Evolutionary conservation across 306 rosid genomes (phyloP).

Genomic region (Ochetophila trinervis): DNA sequence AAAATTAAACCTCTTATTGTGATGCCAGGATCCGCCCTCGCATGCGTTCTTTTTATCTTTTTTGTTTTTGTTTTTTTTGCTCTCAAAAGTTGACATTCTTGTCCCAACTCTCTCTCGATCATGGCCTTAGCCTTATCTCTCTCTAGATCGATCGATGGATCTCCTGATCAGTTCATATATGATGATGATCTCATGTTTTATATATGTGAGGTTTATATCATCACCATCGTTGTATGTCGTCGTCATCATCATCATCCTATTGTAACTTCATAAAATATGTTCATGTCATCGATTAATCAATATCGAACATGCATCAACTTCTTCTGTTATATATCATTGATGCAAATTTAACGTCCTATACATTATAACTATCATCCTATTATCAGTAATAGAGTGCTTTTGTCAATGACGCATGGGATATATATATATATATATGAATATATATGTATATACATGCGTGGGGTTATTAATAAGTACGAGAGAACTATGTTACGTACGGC

Average conservation of each 20-base stretch:
- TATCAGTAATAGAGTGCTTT: no score
- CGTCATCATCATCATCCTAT: no score
- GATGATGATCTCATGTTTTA: no score
- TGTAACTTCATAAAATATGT: no score
- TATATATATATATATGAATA: conserved; percentile 2
- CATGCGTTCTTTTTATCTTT: conserved; percentile 20
- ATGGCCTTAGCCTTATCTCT: conserved; percentile 17
- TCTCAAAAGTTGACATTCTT: conserved; percentile 41
- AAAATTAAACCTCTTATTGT: no score
- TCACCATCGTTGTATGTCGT: neutral
- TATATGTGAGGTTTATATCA: neutral
- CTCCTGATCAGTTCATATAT: no score
- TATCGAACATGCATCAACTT: no score
- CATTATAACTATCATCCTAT: no score
- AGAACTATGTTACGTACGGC: conserved; percentile 26
- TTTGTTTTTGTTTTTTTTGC: conserved; percentile 3
- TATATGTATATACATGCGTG: neutral
- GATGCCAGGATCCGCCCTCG: conserved; percentile 65
- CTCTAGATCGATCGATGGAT: neutral
- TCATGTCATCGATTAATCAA: no score
- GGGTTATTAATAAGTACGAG: conserved; percentile 6
- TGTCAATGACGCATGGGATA: no score
- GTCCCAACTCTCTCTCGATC: conserved; percentile 15
- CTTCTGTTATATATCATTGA: no score
- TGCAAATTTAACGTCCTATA: no score